Evolutionary conservation across 2,329 filamentous ascomycete species (phyloP), one percentile per base, ranked within the genome.

Genomic region (Amesomyces nigricolor): DNA sequence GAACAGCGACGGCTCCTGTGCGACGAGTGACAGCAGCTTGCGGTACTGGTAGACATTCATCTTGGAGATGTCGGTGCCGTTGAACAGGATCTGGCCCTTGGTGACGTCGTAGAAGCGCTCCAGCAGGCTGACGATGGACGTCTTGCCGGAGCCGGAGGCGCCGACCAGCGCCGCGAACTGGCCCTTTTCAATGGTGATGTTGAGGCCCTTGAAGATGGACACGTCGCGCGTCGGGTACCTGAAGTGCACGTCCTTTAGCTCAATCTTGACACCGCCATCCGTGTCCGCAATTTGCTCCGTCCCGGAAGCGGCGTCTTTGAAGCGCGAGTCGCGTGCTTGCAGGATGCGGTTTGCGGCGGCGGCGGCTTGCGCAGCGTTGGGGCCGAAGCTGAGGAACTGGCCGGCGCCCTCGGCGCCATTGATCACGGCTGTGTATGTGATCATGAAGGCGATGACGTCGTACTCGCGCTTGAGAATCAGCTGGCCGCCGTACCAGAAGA

Each of bases 1-100:
- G 42, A 88, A 90, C 0, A 91, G 75, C 0, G 83, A 85, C 8
- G 88, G 79, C 66, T 91, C 87, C 68, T 91, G 88, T 3, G 86
- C 82, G 0, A 91, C 88, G 0, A 91, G 77, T 1, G 86, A 85
- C 11, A 91, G 74, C 37, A 81, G 71, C 54, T 77, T 75, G 40
- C 88, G 80, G 66, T 89, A 89, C 16, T 77, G 71, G 57, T 76
- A 76, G 0, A 86, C 75, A 53, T 85, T 80, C 51, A 89, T 67
- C 1, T 75, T 66, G 1, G 73, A 68, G 43, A 91, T 81, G 62
- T 86, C 77, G 49, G 74, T 73, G 5, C 77, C 81, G 65, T 88
- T 84, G 66, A 83, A 80, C 0, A 84, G 72, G 52, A 94, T 84
- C 5, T 74, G 72, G 5, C 89, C 89, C 10, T 76, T 73, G 14